A percentile compares a stretch with the other conserved stretches of the same genome.
These are phyloP conservation scores for Cyberlindnera maclurae DNA, from an alignment of 805 yeast species.

Conservation along the genomic window DNA sequence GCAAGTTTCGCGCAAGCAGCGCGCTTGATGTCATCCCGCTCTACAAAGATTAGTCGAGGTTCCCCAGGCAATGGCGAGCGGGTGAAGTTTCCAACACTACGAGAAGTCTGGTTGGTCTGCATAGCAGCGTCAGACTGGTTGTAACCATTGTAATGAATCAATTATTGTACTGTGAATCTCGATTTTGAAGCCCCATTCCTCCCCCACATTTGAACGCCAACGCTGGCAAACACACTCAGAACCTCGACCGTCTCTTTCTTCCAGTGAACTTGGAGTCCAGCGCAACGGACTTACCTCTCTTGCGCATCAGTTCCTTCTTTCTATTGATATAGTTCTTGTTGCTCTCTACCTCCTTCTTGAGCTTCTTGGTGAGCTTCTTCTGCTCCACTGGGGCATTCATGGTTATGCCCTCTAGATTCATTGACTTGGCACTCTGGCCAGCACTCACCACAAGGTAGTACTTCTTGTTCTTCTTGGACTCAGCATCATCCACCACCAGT, in stretches of 20 bases:
- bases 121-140: too few species aligned
- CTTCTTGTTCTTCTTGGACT: slow-evolving; percentile 84
- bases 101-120: too few species aligned
- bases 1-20: too few species aligned
- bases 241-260: slow-evolving; percentile 65
- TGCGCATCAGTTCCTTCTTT: slow-evolving; percentile 89
- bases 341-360: slow-evolving; percentile 51
- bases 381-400: slow-evolving; percentile 60
- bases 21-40: too few species aligned
- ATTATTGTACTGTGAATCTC: too few species aligned
- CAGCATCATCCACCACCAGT: slow-evolving; percentile 87
- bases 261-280: slow-evolving; percentile 89
- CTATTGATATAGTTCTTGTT: slow-evolving; percentile 76
- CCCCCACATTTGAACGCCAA: too few species aligned
- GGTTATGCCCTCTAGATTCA: slow-evolving; percentile 73
- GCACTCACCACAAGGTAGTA: slow-evolving; percentile 87
- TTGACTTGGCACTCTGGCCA: slow-evolving; percentile 64
- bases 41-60: too few species aligned
- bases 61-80: too few species aligned
- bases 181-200: too few species aligned
- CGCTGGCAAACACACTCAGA: too few species aligned
- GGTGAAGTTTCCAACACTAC: too few species aligned
- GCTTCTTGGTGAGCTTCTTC: slow-evolving; percentile 28
- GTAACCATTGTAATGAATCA: too few species aligned
- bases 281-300: slow-evolving; percentile 86